phyloP scores from a whole-genome alignment of 2,329 filamentous ascomycete genomes.

The Xylaria sp. region DNA sequence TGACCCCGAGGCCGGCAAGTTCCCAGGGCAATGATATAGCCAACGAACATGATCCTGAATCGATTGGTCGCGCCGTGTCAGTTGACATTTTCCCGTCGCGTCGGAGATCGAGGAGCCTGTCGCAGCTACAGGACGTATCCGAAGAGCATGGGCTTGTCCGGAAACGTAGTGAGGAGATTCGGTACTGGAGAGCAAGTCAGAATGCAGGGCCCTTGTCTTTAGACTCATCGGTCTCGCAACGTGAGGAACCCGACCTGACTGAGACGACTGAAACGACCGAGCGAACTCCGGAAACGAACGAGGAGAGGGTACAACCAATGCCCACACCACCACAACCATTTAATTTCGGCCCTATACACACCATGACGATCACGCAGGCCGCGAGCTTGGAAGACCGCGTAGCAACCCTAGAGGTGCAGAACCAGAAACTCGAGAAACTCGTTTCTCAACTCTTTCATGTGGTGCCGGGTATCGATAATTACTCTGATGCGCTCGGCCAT shows the following conservation, averaged over 20 bases:
- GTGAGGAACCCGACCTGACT: constrained; percentile 46
- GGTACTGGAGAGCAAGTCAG: constrained; percentile 72
- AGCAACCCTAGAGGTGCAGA: constrained; percentile 61
- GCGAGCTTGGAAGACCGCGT: constrained; percentile 66
- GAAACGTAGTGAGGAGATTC: constrained; percentile 71
- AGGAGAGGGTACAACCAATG: constrained; percentile 49
- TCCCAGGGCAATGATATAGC: constrained; percentile 62
- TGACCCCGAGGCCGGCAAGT: constrained; percentile 72
- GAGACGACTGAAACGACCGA: constrained; percentile 38
- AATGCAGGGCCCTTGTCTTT: constrained; percentile 64
- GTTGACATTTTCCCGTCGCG: constrained; percentile 62
- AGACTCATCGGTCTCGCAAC: constrained; percentile 59
- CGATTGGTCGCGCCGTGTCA: constrained; percentile 72
- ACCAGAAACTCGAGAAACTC: constrained; percentile 64
- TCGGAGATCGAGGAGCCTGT: constrained; percentile 69
- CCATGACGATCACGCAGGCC: constrained; percentile 69
- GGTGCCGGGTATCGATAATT: constrained; percentile 55
- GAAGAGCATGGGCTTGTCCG: constrained; percentile 53
- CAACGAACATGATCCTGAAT: constrained; percentile 58
- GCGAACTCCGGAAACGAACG: constrained; percentile 48
- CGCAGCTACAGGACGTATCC: constrained; percentile 60
- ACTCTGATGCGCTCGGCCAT: constrained; percentile 45
- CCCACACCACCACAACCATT: constrained; percentile 63
- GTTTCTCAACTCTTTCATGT: constrained; percentile 62
- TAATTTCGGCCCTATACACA: constrained; percentile 62